phyloP scores from a whole-genome alignment of 768 basidiomycete genomes.

The Suillus americanus region DNA sequence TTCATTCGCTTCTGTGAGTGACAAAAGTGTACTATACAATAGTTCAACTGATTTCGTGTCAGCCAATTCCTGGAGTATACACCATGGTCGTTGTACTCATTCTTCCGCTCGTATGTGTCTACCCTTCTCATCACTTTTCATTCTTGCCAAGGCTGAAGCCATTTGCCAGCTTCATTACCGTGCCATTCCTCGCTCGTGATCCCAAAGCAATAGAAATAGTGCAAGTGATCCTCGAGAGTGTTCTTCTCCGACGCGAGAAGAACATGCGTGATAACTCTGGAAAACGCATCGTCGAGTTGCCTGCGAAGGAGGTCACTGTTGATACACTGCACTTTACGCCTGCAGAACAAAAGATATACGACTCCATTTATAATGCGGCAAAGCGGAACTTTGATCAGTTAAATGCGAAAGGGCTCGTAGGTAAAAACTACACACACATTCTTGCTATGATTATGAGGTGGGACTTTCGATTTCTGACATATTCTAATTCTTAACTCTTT shows the following conservation, averaged over 20 bases:
- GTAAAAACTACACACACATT: slow-evolving; percentile 83
- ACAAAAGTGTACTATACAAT: background rate
- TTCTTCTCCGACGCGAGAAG: slow-evolving; percentile 89
- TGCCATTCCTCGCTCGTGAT: slow-evolving; percentile 90
- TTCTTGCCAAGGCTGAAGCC: slow-evolving; percentile 4
- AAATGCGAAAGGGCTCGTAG: slow-evolving; percentile 73
- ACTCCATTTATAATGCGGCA: slow-evolving; percentile 77
- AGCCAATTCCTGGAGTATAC: slow-evolving; percentile 78
- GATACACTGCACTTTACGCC: slow-evolving; percentile 80
- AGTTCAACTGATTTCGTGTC: slow-evolving; percentile 3
- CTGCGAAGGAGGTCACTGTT: slow-evolving; percentile 75
- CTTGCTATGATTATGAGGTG: slow-evolving; percentile 95
- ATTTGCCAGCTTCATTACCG: slow-evolving; percentile 71
- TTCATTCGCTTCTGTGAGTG: slow-evolving; percentile 76
- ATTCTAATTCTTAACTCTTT: slow-evolving; percentile 9
- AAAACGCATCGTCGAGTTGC: slow-evolving; percentile 84
- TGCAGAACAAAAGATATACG: slow-evolving; percentile 84
- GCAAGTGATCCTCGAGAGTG: slow-evolving; percentile 88
- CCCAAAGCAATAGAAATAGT: slow-evolving; percentile 93
- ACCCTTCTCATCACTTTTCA: background rate
- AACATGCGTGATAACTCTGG: slow-evolving; percentile 87
- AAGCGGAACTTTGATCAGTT: slow-evolving; percentile 81
- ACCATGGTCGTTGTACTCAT: slow-evolving; percentile 81
- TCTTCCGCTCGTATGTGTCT: slow-evolving; percentile 79
- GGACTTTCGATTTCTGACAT: slow-evolving; percentile 18